These are phyloP conservation scores for Sistotremastrum niveocremeum DNA, from an alignment of 768 basidiomycete species.

Conservation along the genomic window DNA sequence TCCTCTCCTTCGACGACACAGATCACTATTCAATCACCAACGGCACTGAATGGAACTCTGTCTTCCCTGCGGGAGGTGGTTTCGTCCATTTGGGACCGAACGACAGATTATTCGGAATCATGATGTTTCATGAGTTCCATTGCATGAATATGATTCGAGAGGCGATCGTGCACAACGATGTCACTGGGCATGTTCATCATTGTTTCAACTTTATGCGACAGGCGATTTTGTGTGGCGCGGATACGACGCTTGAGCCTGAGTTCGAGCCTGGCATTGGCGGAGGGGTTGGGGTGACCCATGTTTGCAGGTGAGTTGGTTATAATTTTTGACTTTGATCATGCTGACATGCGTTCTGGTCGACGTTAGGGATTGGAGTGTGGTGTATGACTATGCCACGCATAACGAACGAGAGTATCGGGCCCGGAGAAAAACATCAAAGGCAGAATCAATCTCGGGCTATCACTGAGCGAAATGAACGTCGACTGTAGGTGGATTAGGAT, in stretches of 20 bases:
- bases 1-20: conserved; percentile 15
- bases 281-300: conserved; percentile 22
- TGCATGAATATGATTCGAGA: conserved; percentile 27
- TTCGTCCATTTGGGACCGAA: conserved; percentile 20
- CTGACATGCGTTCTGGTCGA: too few species aligned
- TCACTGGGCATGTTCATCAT: conserved; percentile 21
- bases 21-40: conserved; percentile 16
- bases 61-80: conserved; percentile 6
- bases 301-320: conserved; percentile 12
- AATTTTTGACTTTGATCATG: too few species aligned
- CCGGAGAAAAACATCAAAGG: too few species aligned
- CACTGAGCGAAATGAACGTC: too few species aligned
- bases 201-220: conserved; percentile 28
- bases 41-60: conserved; percentile 13
- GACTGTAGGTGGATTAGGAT: too few species aligned
- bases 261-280: too few species aligned
- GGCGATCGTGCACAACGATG: conserved; percentile 15
- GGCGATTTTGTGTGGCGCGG: conserved; percentile 23
- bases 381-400: conserved; percentile 4
- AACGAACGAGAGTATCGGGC: too few species aligned
- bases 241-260: conserved; percentile 22
- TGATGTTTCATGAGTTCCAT: conserved; percentile 37
- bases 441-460: too few species aligned
- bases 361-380: conserved; percentile 18
- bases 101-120: conserved; percentile 19